phyloP scores from a whole-genome alignment of 306 rosid genomes.

The Calophaca sinica region DNA sequence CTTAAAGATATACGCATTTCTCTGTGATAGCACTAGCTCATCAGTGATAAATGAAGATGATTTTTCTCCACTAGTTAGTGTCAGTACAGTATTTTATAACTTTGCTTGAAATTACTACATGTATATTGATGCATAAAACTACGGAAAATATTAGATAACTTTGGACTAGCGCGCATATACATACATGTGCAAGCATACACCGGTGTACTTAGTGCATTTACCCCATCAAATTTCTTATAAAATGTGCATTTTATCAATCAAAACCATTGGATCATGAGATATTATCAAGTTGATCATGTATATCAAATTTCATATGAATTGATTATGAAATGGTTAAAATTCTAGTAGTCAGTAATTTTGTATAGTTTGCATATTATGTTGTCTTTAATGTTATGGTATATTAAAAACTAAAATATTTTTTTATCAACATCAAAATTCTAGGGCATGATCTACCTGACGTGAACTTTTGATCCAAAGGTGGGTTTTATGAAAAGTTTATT shows the following conservation, averaged over 20 bases:
- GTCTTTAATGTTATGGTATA: not conserved
- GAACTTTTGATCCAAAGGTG: not conserved
- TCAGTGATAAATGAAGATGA: too few relatives aligned
- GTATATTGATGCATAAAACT: too few relatives aligned
- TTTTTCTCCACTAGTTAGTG: too few relatives aligned
- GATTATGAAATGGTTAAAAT: not conserved
- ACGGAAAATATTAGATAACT: too few relatives aligned
- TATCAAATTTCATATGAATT: not conserved
- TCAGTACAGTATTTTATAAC: too few relatives aligned
- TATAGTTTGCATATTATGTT: not conserved
- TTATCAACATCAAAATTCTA: not conserved
- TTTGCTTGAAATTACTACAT: too few relatives aligned
- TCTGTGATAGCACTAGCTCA: too few relatives aligned
- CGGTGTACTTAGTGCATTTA: not conserved
- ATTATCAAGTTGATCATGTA: not conserved
- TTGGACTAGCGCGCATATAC: too few relatives aligned
- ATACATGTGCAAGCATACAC: too few relatives aligned
- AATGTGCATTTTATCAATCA: not conserved
- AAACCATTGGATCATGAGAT: not conserved
- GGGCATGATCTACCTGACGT: not conserved
- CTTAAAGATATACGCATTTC: too few relatives aligned
- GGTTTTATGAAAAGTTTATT: too few relatives aligned
- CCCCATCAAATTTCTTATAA: not conserved
- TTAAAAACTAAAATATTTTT: not conserved
- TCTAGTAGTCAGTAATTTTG: not conserved